phyloP scores from a whole-genome alignment of 2,329 filamentous ascomycete genomes.

The Paecilomyces dactylethromorphus region DNA sequence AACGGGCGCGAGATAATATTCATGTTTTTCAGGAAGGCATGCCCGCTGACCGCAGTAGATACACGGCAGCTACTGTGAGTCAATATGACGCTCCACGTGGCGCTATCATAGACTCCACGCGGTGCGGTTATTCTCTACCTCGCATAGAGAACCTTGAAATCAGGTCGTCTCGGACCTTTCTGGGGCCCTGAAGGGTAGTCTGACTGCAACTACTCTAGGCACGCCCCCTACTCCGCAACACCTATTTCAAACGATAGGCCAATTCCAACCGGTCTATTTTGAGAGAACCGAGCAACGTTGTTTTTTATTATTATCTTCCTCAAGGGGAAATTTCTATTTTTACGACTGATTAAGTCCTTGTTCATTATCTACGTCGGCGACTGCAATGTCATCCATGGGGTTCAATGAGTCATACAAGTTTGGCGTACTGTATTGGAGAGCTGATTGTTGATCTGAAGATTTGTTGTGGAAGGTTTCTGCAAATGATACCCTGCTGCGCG shows the following conservation, averaged over 20 bases:
- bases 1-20: background rate
- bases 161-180: background rate
- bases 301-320: conserved; percentile 10
- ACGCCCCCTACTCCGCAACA: conserved; percentile 6
- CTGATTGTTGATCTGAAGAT: background rate
- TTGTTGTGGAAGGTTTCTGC: background rate
- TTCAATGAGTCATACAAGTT: background rate
- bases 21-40: background rate
- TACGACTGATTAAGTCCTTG: conserved; percentile 12
- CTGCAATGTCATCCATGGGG: background rate
- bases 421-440: background rate
- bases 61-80: conserved; percentile 8
- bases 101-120: conserved; percentile 10
- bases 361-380: background rate
- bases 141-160: background rate
- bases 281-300: conserved; percentile 14
- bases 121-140: conserved; percentile 13
- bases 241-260: conserved; percentile 12
- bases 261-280: conserved; percentile 16
- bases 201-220: background rate
- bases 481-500: background rate
- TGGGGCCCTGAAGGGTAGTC: background rate
- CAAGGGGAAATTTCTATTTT: conserved; percentile 16
- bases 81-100: conserved; percentile 10
- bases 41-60: conserved; percentile 1